A percentile compares a stretch with the other conserved stretches of the same genome.
These are phyloP conservation scores for Salix udensis DNA, from an alignment of 345 rosid genomes.

Conservation along the genomic window DNA sequence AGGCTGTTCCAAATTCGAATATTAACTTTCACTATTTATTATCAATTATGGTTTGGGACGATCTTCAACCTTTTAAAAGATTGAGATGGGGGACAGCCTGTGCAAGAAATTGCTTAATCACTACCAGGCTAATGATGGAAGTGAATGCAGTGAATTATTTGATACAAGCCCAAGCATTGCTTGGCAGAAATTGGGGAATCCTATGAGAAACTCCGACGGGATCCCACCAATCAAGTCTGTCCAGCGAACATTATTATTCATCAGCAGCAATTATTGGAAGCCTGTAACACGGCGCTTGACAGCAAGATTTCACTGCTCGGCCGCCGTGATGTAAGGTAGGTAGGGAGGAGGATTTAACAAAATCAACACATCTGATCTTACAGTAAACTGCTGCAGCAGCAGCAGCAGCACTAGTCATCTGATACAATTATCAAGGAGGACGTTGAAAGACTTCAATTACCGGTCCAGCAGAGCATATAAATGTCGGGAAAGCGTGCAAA, in stretches of 20 bases:
- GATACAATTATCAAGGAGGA: not conserved
- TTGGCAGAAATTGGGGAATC: slow-evolving; percentile 10
- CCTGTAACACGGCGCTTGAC: not conserved
- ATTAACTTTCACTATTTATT: not conserved
- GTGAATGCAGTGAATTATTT: not conserved
- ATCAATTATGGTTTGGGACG: not conserved
- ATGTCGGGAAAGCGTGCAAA: not conserved
- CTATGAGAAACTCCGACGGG: slow-evolving; percentile 6
- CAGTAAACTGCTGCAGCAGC: not conserved
- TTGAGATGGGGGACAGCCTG: not conserved
- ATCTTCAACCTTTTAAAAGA: not conserved
- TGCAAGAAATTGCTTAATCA: not conserved
- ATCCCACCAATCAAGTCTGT: slow-evolving; percentile 11
- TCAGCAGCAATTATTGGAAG: slow-evolving; percentile 9
- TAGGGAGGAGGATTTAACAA: not conserved
- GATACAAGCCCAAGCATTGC: not conserved
- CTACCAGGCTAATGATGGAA: not conserved
- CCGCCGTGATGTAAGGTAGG: not conserved
- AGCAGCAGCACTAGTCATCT: not conserved
- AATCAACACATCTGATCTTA: not conserved
- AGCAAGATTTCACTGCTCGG: not conserved
- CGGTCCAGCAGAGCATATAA: not conserved
- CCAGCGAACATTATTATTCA: not conserved
- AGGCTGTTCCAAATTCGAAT: not conserved
- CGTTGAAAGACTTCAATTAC: not conserved